Evolutionary conservation across 108 stramenopile genomes (phyloP), one percentile per base, ranked within the genome.

Genomic region (Skeletonema marinoi): DNA sequence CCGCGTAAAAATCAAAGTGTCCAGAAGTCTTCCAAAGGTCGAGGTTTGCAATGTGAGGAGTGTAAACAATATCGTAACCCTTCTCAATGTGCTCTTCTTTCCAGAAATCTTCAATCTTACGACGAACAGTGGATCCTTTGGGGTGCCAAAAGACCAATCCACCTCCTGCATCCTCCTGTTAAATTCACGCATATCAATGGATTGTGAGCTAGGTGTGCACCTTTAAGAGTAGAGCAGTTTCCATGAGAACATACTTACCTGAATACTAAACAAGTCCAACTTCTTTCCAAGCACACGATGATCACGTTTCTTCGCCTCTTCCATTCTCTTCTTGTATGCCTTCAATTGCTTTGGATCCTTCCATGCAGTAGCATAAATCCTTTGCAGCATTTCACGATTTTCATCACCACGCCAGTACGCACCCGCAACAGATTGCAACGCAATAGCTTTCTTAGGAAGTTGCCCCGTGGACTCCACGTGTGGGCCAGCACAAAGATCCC

Each of bases 401-500:
- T 98, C 98, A 78, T 98, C 96, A n/a, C 98, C 98, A 25, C 98
- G 83, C 98, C 98, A 98, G 83, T 98, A 98, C n/a, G 98, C 97
- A 8, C 98, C 98, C 0, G 97, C 97, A n/a, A 98, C 92, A 68
- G 84, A 91, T 71, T 93, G 89, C 58, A 98, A 77, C 39, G 80
- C 68, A 63, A 97, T 83, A 14, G 90, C 96, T 84, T 96, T 94
- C 65, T 91, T 94, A 42, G 92, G 91, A 51, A 95, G 73, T 68
- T 88, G 81, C 0, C 88, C 90, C 19, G 98, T 98, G 25, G 87
- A 83, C 65, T 96, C 94, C 11, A 98, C 93, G 76, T 98, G 98
- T 11, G 98, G 98, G 11, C 98, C 98, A 29, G 98, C 98, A 85
- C 98, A 98, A 46, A 98, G 85, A 83, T 98, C 98, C 98, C 98